Base-by-base conservation (phyloP, 2,329 filamentous ascomycete species). In the Cytospora schulzeri region DNA sequence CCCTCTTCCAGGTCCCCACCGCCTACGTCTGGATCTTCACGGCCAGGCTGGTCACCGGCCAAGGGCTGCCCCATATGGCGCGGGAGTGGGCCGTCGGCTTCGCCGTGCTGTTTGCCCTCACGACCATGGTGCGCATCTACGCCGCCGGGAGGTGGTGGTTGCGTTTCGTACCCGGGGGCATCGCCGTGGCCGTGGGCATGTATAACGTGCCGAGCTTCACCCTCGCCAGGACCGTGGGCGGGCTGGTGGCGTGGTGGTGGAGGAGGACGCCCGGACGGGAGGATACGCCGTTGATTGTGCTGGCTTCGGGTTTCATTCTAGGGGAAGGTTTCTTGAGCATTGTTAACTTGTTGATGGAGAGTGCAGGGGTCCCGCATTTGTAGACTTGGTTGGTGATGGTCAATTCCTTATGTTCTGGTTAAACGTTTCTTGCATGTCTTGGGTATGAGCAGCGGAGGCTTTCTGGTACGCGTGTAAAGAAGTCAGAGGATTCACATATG, bases 1-100 rank as follows among this genome's bases (percentile, higher is more conserved):
- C 92, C 12, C 80, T 97, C 60, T 98, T 99, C 75, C 91, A 97
- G 73, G 93, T 97, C 1, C 95, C 95, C 0, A 98, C 95, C 0
- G 94, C 89, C 0, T 97, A 94, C 74, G 93, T 99, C 6, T 99
- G 95, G 95, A 91, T 99, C 60, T 97, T 97, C 76, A 99, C 95
- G 0, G 94, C 95, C 1, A 84, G 95, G 19, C 83, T 99, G 2
- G 93, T 99, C 12, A 98, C 93, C 0, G 95, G 95, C 1, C 85
- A 95, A 69, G 95, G 95, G 0, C 75, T 99, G 51, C 95, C 95
- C 0, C 81, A 86, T 0, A 93, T 93, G 88, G 93, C 92, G 0
- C 87, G 86, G 72, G 88, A 93, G 71, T 96, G 91, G 80, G 91
- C 94, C 0, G 77, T 88, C 0, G 88, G 87, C 0, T 89, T 90